phyloP scores from a whole-genome alignment of 148 eudicot genomes.

The Selenicereus undatus region DNA sequence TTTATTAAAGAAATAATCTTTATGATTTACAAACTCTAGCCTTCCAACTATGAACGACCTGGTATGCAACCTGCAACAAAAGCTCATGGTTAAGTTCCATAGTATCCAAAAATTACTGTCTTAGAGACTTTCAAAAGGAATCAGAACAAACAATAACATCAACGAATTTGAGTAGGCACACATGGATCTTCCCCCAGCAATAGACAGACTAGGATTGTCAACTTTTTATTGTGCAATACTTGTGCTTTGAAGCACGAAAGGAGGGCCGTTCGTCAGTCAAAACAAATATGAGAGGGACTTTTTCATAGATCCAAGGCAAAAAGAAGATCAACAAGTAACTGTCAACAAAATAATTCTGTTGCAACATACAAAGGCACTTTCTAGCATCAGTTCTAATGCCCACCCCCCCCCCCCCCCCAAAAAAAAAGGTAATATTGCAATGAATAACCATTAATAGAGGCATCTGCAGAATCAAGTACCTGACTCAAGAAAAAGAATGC shows the following conservation, averaged over 20 bases:
- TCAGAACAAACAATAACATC: not conserved
- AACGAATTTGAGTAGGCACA: not conserved
- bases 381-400: not conserved
- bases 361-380: not conserved
- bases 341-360: not conserved
- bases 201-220: not conserved
- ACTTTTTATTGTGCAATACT: no score
- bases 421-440: not conserved
- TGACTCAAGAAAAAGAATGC: not conserved
- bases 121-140: not conserved
- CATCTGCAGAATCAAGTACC: not conserved
- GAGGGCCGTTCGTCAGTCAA: not conserved
- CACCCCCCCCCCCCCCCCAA: not conserved
- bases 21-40: not conserved
- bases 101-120: not conserved
- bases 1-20: not conserved
- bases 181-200: not conserved
- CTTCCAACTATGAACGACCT: not conserved
- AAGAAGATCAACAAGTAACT: not conserved
- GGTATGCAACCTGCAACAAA: not conserved
- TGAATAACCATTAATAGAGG: not conserved
- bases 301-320: not conserved
- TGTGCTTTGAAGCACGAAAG: not conserved
- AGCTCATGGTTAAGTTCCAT: not conserved
- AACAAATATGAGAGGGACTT: no score